Evolutionary conservation across 2,329 filamentous ascomycete genomes (phyloP).

Genomic region (Magnaporthales sp.): DNA sequence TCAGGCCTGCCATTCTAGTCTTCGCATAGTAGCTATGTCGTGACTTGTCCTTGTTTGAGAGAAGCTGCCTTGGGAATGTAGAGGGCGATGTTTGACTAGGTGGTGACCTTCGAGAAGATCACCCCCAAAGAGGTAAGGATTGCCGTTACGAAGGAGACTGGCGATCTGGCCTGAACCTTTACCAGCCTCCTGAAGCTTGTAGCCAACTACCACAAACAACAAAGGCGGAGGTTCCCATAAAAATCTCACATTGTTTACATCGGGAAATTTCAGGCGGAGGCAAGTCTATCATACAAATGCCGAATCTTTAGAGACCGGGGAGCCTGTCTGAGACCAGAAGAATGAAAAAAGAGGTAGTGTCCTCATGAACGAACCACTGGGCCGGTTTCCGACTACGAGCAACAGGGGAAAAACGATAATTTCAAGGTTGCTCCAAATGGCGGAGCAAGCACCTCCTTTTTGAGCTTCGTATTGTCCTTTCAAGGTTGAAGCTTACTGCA

Average conservation of each 20-base stretch:
- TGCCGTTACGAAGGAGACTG: neutral
- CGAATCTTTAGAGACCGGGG: neutral
- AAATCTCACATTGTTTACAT: neutral
- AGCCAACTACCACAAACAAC: neutral
- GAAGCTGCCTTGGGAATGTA: neutral
- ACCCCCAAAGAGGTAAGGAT: neutral
- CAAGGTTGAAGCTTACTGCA: neutral
- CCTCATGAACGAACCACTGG: neutral
- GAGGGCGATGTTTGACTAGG: no score
- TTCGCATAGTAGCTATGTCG: neutral
- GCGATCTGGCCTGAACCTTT: neutral
- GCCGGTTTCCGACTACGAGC: neutral
- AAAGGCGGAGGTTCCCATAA: neutral
- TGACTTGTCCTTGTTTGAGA: neutral
- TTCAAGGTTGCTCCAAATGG: no score
- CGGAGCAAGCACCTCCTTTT: neutral
- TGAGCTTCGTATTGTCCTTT: neutral
- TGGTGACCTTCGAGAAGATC: neutral
- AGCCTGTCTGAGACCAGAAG: neutral
- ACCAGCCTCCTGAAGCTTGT: neutral
- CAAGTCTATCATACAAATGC: neutral
- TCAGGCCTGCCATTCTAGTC: neutral
- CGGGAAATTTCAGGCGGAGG: neutral
- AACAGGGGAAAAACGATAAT: no score
- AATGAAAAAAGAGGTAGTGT: neutral